Conservation (phyloP, 2,329 filamentous ascomycete genomes). For the Fusarium sp. region DNA sequence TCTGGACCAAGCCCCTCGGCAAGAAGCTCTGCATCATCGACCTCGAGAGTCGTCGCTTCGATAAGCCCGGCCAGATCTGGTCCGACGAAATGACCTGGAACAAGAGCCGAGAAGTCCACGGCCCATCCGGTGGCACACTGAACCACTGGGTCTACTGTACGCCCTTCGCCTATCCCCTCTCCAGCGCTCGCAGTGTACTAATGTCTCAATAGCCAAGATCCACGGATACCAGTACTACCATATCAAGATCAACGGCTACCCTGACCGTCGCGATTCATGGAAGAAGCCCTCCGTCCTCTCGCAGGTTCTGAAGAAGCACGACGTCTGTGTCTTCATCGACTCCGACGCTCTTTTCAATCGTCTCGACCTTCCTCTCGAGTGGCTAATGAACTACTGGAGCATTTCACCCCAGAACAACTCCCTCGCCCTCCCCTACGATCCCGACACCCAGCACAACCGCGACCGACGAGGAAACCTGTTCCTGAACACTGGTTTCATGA, state of each 20-base stretch:
- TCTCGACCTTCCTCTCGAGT: slow-evolving; percentile 56
- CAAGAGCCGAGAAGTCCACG: slow-evolving; percentile 43
- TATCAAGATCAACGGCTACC: slow-evolving; percentile 47
- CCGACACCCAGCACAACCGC: slow-evolving; percentile 48
- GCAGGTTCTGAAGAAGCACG: slow-evolving; percentile 52
- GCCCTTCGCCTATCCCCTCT: neutral
- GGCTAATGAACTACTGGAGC: slow-evolving; percentile 58
- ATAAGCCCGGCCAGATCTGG: slow-evolving; percentile 48
- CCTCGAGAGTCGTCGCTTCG: slow-evolving; percentile 52
- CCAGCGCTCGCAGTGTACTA: slow-evolving; percentile 15
- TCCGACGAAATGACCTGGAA: slow-evolving; percentile 49
- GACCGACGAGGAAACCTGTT: slow-evolving; percentile 52
- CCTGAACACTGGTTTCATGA: slow-evolving; percentile 63
- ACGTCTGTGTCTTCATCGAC: slow-evolving; percentile 54
- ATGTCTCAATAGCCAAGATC: slow-evolving; percentile 48
- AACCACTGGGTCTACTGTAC: slow-evolving; percentile 56
- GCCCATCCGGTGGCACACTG: slow-evolving; percentile 52
- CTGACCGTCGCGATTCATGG: slow-evolving; percentile 54
- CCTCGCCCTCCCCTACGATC: slow-evolving; percentile 53
- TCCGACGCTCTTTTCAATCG: slow-evolving; percentile 55
- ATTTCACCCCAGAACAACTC: slow-evolving; percentile 50
- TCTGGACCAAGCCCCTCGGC: slow-evolving; percentile 47
- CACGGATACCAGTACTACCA: slow-evolving; percentile 59
- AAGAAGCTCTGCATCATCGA: slow-evolving; percentile 55
- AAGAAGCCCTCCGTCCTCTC: slow-evolving; percentile 55